These are phyloP conservation scores for Aspergillus novoparasiticus DNA, from an alignment of 2,329 filamentous ascomycete species.

Conservation along the genomic window DNA sequence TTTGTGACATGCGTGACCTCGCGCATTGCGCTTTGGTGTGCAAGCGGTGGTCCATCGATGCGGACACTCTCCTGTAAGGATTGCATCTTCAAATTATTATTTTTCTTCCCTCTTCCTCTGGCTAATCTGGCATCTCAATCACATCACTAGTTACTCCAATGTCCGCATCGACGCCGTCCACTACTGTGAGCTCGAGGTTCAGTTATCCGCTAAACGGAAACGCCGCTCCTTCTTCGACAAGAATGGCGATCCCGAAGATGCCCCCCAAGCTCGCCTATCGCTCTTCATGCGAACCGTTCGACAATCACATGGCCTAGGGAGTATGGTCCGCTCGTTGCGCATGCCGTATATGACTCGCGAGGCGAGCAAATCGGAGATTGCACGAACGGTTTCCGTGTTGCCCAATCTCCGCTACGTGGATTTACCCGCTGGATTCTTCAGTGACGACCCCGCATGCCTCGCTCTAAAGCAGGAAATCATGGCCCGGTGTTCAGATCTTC, in stretches of 20 bases:
- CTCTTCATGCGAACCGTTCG: constrained; percentile 81
- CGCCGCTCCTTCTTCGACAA: constrained; percentile 71
- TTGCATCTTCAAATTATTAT: constrained; percentile 4
- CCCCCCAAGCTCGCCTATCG: constrained; percentile 72
- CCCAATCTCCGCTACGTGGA: constrained; percentile 88
- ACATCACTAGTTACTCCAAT: constrained; percentile 70
- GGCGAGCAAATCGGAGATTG: constrained; percentile 79
- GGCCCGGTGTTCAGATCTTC: constrained; percentile 76
- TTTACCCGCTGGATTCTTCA: constrained; percentile 83
- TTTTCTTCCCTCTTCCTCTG: constrained; percentile 6
- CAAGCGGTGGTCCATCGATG: constrained; percentile 68
- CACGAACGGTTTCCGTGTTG: constrained; percentile 80
- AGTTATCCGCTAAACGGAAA: constrained; percentile 77
- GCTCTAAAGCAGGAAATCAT: constrained; percentile 82
- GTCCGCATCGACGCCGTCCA: constrained; percentile 93
- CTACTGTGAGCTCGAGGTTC: constrained; percentile 85
- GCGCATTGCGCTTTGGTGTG: constrained; percentile 76
- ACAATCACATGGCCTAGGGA: constrained; percentile 71
- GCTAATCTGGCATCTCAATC: constrained; percentile 9
- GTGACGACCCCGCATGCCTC: constrained; percentile 73
- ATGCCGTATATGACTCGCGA: constrained; percentile 94
- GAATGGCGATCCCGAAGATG: constrained; percentile 79
- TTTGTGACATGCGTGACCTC: constrained; percentile 89
- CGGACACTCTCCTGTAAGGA: constrained; percentile 63
- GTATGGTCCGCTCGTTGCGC: constrained; percentile 77